These are phyloP conservation scores for Clonostachys chloroleuca DNA, from an alignment of 2,329 filamentous ascomycete species.

Conservation along the genomic window DNA sequence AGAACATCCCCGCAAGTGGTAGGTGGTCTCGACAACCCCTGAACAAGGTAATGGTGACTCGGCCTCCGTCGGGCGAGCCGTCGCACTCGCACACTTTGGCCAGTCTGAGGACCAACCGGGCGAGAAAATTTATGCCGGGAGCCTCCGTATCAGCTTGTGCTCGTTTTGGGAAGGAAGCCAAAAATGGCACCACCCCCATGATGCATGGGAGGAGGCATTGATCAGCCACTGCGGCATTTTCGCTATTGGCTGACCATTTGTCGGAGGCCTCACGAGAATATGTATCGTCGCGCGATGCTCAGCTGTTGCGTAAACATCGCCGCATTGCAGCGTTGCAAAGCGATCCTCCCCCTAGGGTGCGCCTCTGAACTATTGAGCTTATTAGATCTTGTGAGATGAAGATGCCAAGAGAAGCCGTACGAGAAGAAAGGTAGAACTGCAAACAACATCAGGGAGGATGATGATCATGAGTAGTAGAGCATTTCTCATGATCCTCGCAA, in stretches of 20 bases:
- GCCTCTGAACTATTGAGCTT: not conserved
- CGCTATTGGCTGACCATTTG: not conserved
- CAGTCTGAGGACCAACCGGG: too few relatives aligned
- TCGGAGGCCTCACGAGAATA: too few relatives aligned
- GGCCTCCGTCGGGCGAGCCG: too few relatives aligned
- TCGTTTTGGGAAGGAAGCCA: too few relatives aligned
- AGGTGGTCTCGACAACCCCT: too few relatives aligned
- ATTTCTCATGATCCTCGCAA: not conserved
- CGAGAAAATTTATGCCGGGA: too few relatives aligned
- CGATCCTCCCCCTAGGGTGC: not conserved
- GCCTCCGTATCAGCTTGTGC: too few relatives aligned
- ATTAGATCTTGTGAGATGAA: not conserved
- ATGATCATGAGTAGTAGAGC: not conserved
- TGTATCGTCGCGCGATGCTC: not conserved
- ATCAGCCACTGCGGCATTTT: not conserved
- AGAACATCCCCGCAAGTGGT: too few relatives aligned
- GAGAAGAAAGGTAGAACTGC: not conserved
- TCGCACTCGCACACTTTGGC: too few relatives aligned
- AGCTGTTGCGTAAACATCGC: not conserved
- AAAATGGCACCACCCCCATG: too few relatives aligned
- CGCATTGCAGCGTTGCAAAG: not conserved
- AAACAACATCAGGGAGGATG: not conserved
- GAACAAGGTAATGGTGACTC: too few relatives aligned
- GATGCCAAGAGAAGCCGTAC: not conserved
- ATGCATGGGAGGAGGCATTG: not conserved